A percentile compares a stretch with the other conserved stretches of the same genome.
These are phyloP conservation scores for Zarea fungicola DNA, from an alignment of 2,329 filamentous ascomycete species.

Conservation along the genomic window DNA sequence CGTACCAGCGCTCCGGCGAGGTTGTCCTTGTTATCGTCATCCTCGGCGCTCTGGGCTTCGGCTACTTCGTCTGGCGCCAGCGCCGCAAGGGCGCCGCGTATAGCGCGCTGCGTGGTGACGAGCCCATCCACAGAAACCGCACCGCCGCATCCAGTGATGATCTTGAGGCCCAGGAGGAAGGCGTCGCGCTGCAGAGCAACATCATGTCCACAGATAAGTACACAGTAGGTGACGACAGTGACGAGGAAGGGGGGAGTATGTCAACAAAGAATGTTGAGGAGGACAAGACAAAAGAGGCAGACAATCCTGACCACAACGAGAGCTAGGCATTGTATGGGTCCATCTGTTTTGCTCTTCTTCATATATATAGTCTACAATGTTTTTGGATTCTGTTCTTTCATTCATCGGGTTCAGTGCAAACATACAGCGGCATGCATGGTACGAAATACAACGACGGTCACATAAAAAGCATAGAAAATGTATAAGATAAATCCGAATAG, in stretches of 20 bases:
- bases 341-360: too few species aligned
- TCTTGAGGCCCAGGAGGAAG: constrained; percentile 18
- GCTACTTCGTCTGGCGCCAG: constrained; percentile 63
- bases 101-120: constrained; percentile 40
- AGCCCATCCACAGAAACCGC: constrained; percentile 24
- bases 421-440: neutral
- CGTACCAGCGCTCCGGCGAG: constrained; percentile 83
- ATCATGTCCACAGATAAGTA: constrained; percentile 44
- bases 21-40: constrained; percentile 77
- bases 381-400: too few species aligned
- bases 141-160: constrained; percentile 36
- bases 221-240: constrained; percentile 52
- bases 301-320: neutral
- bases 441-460: too few species aligned
- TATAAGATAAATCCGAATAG: too few species aligned
- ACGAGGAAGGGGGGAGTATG: constrained; percentile 39
- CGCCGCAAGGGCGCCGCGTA: constrained; percentile 53
- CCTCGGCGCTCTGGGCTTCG: constrained; percentile 68
- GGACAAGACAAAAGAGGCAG: constrained; percentile 2
- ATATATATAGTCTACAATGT: too few species aligned
- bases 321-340: neutral
- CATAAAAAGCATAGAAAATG: too few species aligned
- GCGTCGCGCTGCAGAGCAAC: constrained; percentile 17
- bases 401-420: neutral
- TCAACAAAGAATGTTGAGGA: constrained; percentile 16